Evolutionary conservation across 2,329 filamentous ascomycete species (phyloP).

Genomic region (Aquanectria penicillioides): DNA sequence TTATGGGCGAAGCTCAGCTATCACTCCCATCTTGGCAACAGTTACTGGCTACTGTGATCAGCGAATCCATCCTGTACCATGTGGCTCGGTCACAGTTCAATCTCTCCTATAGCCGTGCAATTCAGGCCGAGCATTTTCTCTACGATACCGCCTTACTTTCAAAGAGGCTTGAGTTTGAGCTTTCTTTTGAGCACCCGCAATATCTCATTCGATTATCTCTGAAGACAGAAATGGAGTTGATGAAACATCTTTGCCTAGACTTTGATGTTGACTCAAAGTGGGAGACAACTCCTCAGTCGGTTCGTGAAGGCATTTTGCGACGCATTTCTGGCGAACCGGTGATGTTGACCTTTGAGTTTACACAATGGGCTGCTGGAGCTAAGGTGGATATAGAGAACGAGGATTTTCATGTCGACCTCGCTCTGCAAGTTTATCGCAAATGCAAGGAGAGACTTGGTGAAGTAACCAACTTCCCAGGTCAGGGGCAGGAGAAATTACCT

Average conservation of each 20-base stretch:
- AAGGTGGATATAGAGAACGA: conserved; percentile 14
- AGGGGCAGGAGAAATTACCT: neutral
- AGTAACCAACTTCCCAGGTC: neutral
- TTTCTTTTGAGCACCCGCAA: conserved; percentile 14
- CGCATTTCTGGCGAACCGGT: conserved; percentile 21
- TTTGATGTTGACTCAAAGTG: conserved; percentile 21
- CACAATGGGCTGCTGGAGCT: conserved; percentile 6
- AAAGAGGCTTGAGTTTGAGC: conserved; percentile 23
- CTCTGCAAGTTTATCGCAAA: conserved; percentile 19
- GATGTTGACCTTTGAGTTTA: conserved; percentile 11
- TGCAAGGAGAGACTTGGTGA: conserved; percentile 13
- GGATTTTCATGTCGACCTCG: conserved; percentile 25
- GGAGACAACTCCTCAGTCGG: conserved; percentile 17
- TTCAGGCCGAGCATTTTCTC: conserved; percentile 26
- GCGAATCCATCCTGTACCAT: conserved; percentile 20
- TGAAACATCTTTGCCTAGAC: conserved; percentile 23
- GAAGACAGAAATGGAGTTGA: conserved; percentile 24
- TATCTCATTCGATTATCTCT: conserved; percentile 16
- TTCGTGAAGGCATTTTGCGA: conserved; percentile 17
- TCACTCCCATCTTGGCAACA: conserved; percentile 17
- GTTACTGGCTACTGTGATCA: conserved; percentile 8
- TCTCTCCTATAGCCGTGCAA: conserved; percentile 14
- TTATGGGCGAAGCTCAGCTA: conserved; percentile 18
- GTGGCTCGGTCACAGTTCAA: conserved; percentile 20
- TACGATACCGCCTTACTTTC: conserved; percentile 11